phyloP scores from a whole-genome alignment of 805 yeast species.

The Candida oleophila region DNA sequence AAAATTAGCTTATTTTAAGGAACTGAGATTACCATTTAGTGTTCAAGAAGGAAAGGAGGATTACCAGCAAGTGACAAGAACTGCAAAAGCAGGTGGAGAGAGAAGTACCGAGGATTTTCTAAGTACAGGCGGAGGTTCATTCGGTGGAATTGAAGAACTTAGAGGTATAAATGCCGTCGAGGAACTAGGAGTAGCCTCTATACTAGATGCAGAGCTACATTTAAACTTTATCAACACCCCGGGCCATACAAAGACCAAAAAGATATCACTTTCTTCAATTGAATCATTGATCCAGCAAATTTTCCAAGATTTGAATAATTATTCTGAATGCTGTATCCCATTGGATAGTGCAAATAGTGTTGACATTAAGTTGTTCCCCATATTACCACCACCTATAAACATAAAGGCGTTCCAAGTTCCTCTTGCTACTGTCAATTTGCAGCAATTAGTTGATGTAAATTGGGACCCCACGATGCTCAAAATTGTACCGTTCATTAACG shows the following conservation, averaged over 20 bases:
- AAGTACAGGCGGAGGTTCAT: background rate
- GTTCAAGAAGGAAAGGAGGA: background rate
- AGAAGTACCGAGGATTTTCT: background rate
- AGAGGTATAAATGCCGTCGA: slow-evolving; percentile 7
- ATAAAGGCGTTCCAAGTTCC: slow-evolving; percentile 87
- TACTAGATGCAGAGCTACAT: background rate
- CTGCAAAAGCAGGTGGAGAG: background rate
- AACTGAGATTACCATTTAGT: background rate
- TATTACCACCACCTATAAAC: slow-evolving; percentile 77
- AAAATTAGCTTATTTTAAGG: slow-evolving; percentile 40
- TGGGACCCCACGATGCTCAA: slow-evolving; percentile 98
- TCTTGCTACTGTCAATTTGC: slow-evolving; percentile 76
- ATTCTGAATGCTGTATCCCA: slow-evolving; percentile 94
- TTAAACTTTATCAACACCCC: slow-evolving; percentile 19
- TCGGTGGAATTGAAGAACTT: slow-evolving; percentile 1
- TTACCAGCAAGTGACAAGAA: background rate
- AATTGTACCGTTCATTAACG: slow-evolving; percentile 82
- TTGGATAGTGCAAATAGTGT: slow-evolving; percentile 86
- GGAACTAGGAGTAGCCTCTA: slow-evolving; percentile 1
- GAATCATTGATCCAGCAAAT: slow-evolving; percentile 82
- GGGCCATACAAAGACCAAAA: slow-evolving; percentile 34
- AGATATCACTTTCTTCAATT: slow-evolving; percentile 44
- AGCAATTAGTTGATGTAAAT: slow-evolving; percentile 73
- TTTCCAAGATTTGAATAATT: slow-evolving; percentile 91
- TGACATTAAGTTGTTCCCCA: slow-evolving; percentile 91